A percentile compares a stretch with the other conserved stretches of the same genome.
Conservation (phyloP, 768 basidiomycete genomes). For the Dictyophora rubrovolvata region DNA sequence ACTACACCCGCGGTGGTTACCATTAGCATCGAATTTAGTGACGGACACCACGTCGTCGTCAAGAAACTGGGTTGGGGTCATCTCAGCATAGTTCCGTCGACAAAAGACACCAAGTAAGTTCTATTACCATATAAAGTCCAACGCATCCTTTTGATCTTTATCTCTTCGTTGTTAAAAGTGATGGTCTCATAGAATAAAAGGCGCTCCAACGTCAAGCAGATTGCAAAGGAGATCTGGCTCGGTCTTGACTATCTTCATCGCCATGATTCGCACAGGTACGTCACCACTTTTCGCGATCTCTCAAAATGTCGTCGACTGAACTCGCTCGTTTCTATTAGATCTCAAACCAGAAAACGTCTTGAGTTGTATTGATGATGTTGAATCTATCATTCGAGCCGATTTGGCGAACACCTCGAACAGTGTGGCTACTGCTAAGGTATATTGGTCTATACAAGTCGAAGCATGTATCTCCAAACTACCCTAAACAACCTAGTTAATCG, state of each 20-base stretch:
- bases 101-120: constrained; percentile 68
- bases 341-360: constrained; percentile 97
- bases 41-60: constrained; percentile 81
- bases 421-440: constrained; percentile 23
- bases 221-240: constrained; percentile 90
- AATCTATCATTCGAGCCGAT: constrained; percentile 80
- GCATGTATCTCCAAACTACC: neutral
- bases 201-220: constrained; percentile 75
- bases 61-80: constrained; percentile 95
- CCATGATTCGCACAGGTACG: constrained; percentile 28
- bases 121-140: neutral
- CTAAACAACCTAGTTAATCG: constrained; percentile 41
- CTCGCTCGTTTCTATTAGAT: constrained; percentile 36
- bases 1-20: constrained; percentile 66
- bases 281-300: neutral
- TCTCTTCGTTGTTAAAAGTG: constrained; percentile 23
- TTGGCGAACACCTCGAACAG: constrained; percentile 20
- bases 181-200: too few species aligned
- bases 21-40: constrained; percentile 82
- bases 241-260: constrained; percentile 98
- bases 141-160: neutral
- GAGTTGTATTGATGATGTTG: constrained; percentile 93
- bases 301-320: too few species aligned
- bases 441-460: neutral
- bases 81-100: constrained; percentile 89